Evolutionary conservation across 768 basidiomycete species (phyloP).

Genomic region (Boletus coccyginus): DNA sequence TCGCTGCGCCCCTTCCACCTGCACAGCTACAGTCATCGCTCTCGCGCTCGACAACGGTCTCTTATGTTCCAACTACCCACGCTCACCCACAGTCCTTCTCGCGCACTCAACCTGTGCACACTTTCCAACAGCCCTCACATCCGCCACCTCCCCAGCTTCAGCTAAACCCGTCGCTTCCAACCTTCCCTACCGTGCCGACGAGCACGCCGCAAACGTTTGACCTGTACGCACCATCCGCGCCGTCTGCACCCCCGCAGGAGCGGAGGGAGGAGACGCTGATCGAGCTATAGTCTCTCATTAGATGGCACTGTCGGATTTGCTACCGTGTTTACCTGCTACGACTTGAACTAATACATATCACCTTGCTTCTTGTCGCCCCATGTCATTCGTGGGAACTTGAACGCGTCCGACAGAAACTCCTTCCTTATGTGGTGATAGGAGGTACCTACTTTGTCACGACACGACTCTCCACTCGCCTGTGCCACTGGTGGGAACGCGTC

Average conservation of each 20-base stretch:
- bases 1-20: conserved; percentile 12
- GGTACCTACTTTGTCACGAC: too few species aligned
- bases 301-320: neutral
- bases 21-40: conserved; percentile 18
- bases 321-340: neutral
- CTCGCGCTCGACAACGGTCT: conserved; percentile 22
- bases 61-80: conserved; percentile 13
- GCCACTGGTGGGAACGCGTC: too few species aligned
- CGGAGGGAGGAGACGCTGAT: conserved; percentile 60
- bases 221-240: conserved; percentile 46
- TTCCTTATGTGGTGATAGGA: too few species aligned
- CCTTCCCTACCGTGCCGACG: conserved; percentile 67
- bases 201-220: conserved; percentile 52
- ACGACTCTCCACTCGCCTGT: too few species aligned
- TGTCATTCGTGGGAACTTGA: too few species aligned
- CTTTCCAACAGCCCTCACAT: conserved; percentile 8
- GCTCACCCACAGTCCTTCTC: conserved; percentile 5
- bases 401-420: too few species aligned
- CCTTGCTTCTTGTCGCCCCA: too few species aligned
- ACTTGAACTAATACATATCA: neutral
- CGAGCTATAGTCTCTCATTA: conserved; percentile 29
- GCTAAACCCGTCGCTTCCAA: conserved; percentile 40
- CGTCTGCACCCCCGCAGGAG: conserved; percentile 49
- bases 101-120: conserved; percentile 2
- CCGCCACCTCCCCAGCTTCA: conserved; percentile 15